These are phyloP conservation scores for Pavlovales sp. DNA, from an alignment of 208 protist species.

Conservation along the genomic window DNA sequence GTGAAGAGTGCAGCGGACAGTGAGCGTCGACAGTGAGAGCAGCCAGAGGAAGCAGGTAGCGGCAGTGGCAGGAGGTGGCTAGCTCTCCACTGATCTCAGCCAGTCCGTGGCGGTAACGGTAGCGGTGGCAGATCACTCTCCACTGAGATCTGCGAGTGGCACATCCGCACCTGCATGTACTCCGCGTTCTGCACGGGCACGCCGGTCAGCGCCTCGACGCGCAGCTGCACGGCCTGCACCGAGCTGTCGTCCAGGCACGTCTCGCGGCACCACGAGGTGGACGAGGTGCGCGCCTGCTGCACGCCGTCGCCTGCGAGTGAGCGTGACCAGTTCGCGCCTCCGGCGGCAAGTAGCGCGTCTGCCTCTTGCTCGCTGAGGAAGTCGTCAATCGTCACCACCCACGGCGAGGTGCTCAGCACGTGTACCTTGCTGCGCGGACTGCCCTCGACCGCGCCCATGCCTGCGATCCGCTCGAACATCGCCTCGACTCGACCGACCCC, in stretches of 20 bases:
- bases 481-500: not conserved
- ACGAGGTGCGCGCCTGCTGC: conserved; percentile 4
- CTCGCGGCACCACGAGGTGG: conserved; percentile 4
- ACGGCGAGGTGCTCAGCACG: not conserved
- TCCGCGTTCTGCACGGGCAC: not conserved
- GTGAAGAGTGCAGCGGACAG: no score
- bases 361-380: conserved; percentile 9
- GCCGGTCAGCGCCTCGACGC: not conserved
- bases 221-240: not conserved
- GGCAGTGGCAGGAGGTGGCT: no score
- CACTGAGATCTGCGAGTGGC: no score
- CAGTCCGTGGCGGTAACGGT: no score
- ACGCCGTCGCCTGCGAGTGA: conserved; percentile 20
- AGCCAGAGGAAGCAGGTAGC: no score
- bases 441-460: no score
- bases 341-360: not conserved
- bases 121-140: no score
- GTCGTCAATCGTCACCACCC: not conserved
- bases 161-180: conserved; percentile 2
- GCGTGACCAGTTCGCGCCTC: not conserved
- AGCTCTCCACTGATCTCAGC: no score
- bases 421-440: not conserved
- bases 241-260: not conserved
- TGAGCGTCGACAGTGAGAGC: no score
- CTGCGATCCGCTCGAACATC: not conserved